Percentiles rank a stretch among this genome's conserved stretches.
phyloP scores from a whole-genome alignment of 2,329 filamentous ascomycete species.

The Alternaria metachromatica region DNA sequence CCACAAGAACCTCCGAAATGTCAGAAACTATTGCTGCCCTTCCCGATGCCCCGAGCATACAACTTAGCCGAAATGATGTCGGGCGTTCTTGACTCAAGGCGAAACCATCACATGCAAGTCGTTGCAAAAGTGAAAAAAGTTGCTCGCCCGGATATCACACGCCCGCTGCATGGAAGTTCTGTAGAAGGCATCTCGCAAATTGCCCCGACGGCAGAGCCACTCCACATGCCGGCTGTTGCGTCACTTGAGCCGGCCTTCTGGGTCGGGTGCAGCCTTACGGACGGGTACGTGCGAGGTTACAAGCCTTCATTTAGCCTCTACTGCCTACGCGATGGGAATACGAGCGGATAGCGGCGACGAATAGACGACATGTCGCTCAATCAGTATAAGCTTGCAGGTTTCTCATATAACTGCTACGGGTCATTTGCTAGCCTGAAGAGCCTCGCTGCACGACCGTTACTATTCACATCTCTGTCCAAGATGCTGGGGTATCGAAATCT shows the following conservation, averaged over 20 bases:
- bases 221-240: conserved; percentile 17
- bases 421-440: conserved; percentile 16
- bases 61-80: conserved; percentile 13
- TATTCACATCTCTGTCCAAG: background rate
- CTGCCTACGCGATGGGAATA: conserved; percentile 3
- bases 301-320: conserved; percentile 20
- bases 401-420: conserved; percentile 6
- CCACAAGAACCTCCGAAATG: background rate
- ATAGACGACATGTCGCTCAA: conserved; percentile 4
- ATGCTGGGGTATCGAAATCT: conserved; percentile 6
- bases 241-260: conserved; percentile 18
- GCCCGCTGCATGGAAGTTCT: conserved; percentile 3
- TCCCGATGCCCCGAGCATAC: conserved; percentile 9
- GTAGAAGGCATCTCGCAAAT: conserved; percentile 6
- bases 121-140: background rate
- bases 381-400: conserved; percentile 2
- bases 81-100: conserved; percentile 10
- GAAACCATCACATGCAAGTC: conserved; percentile 18
- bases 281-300: conserved; percentile 9
- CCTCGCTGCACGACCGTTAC: background rate
- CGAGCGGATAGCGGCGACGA: background rate
- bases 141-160: conserved; percentile 4
- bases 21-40: background rate
- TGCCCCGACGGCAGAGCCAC: conserved; percentile 15
- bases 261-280: conserved; percentile 19